Evolutionary conservation across 163 green algal genomes (phyloP).

Genomic region (Volvox carteri): DNA sequence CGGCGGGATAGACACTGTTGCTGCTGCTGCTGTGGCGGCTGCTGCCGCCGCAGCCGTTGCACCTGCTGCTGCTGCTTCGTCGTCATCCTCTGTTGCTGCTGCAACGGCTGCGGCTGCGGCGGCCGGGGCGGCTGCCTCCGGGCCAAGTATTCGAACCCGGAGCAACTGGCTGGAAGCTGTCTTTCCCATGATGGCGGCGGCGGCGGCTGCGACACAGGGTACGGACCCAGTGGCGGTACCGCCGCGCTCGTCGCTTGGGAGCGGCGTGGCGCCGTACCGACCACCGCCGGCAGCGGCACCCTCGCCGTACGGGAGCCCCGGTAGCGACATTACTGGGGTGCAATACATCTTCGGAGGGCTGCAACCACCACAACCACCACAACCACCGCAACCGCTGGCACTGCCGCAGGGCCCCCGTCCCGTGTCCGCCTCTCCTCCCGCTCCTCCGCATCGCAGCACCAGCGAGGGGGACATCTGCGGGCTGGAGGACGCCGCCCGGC

Average conservation of each 20-base stretch:
- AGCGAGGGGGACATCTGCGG: conserved; percentile 18
- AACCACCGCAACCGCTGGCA: too few relatives aligned
- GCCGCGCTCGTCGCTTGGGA: not conserved
- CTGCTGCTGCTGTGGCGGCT: not conserved
- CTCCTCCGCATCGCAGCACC: conserved; percentile 2
- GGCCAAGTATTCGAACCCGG: not conserved
- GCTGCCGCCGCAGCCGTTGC: not conserved
- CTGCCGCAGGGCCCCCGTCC: not conserved
- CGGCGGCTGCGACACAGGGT: not conserved
- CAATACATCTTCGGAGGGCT: too few relatives aligned
- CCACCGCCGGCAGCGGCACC: not conserved
- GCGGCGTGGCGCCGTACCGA: not conserved
- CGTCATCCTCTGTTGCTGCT: not conserved
- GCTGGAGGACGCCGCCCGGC: not conserved
- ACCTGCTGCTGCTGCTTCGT: not conserved
- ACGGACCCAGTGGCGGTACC: not conserved
- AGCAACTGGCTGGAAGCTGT: not conserved
- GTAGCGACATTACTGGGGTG: not conserved
- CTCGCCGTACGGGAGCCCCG: not conserved
- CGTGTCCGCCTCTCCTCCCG: not conserved
- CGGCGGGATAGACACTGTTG: not conserved
- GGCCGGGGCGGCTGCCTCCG: not conserved
- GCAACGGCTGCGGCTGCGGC: not conserved
- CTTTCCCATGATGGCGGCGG: not conserved
- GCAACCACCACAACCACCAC: too few relatives aligned